phyloP scores from a whole-genome alignment of 352 stramenopile species.

The Phytopythium ostracodes region DNA sequence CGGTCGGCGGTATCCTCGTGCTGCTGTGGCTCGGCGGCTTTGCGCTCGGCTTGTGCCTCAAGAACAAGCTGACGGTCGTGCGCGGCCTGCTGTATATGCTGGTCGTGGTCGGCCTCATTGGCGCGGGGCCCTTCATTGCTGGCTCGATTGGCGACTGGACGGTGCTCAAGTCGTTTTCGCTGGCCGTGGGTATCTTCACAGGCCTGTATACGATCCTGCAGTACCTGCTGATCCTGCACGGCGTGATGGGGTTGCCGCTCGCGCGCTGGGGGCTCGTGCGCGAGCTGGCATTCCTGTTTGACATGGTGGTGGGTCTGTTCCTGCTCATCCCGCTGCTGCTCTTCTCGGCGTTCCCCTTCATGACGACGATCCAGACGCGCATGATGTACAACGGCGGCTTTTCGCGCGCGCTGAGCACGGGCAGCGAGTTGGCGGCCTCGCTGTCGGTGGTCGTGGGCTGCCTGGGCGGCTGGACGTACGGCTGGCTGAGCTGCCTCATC shows the following conservation, averaged over 20 bases:
- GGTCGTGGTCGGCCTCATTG: slow-evolving; percentile 54
- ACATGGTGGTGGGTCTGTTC: slow-evolving; percentile 79
- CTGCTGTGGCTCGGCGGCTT: slow-evolving; percentile 69
- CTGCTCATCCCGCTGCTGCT: slow-evolving; percentile 67
- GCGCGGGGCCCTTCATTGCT: slow-evolving; percentile 50
- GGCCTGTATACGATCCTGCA: slow-evolving; percentile 73
- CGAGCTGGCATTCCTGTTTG: slow-evolving; percentile 85
- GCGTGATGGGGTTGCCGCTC: slow-evolving; percentile 53
- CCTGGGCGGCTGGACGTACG: slow-evolving; percentile 69
- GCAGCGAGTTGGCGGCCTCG: slow-evolving; percentile 75
- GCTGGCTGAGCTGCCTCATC: slow-evolving; percentile 75
- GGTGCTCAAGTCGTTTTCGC: slow-evolving; percentile 60
- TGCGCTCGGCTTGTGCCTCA: slow-evolving; percentile 38
- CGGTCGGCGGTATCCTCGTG: slow-evolving; percentile 52
- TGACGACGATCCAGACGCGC: slow-evolving; percentile 85
- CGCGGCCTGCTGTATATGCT: slow-evolving; percentile 69
- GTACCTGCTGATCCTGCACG: slow-evolving; percentile 73
- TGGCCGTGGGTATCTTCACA: slow-evolving; percentile 66
- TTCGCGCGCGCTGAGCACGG: slow-evolving; percentile 74
- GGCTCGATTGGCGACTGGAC: slow-evolving; percentile 63
- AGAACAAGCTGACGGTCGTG: slow-evolving; percentile 56
- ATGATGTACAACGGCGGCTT: slow-evolving; percentile 92
- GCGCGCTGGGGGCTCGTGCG: slow-evolving; percentile 64
- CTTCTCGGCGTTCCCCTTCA: slow-evolving; percentile 82
- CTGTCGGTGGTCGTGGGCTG: slow-evolving; percentile 72